Base-by-base conservation (phyloP, 495 filamentous ascomycete species). In the Stereocaulon alpinum region DNA sequence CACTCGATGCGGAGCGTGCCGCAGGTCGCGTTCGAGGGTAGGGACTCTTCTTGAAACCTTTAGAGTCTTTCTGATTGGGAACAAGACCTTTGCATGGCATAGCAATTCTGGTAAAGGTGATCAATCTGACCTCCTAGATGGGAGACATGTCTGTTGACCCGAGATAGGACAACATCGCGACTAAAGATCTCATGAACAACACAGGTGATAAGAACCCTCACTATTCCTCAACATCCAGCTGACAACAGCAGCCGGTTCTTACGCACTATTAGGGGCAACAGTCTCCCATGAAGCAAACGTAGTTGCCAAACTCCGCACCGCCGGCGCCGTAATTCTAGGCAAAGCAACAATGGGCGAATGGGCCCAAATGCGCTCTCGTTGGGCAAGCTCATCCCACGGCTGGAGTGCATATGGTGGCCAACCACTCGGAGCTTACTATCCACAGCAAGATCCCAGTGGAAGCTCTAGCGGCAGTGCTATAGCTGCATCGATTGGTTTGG, bases 381-480 rank as follows among this genome's bases (percentile, higher is more conserved):
- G 64, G 40, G 54, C 22, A 22, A 75, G 73, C 59, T 66, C 63
- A 11, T 72, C 68, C 44, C 73, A 70, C 55, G 75, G 76, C 14
- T 80, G 76, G 76, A 74, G 70, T 11, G 70, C 74, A 0, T 57
- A 69, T 32, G 73, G 72, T 10, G 76, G 76, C 10, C 76, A 79
- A 64, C 64, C 67, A 0, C 63, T 68, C 6, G 76, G 70, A 3
- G 71, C 75, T 0, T 80, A 77, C 51, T 72, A 69, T 54, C 71
- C 73, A 45, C 61, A 69, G 29, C 68, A 72, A 58, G 68, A 72
- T 53, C 71, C 74, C 0, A 58, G 56, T 20, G 74, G 74, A 1
- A 72, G 69, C 17, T 75, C 68, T 5, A 67, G 65, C 47, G 68
- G 72, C 6, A 66, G 64, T 48, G 72, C 63, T 14, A 69, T 72